Evolutionary conservation across 306 rosid species (phyloP).

Genomic region (Cicer chorassanicum): DNA sequence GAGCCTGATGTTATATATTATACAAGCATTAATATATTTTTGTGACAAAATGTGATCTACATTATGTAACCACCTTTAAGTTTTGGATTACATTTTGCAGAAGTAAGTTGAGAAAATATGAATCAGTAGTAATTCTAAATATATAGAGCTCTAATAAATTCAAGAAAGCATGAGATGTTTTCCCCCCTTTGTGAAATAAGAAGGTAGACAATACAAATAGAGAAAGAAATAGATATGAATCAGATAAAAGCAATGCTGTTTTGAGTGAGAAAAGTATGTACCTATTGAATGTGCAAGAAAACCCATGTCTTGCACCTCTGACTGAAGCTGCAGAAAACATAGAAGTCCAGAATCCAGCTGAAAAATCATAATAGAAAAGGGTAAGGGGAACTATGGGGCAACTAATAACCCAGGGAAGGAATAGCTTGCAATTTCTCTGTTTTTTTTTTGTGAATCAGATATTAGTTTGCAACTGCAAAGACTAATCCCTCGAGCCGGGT

Average conservation of each 20-base stretch:
- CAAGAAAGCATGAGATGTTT: neutral
- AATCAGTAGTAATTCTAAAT: constrained; percentile 8
- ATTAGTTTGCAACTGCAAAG: too few relatives aligned
- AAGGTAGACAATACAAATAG: constrained; percentile 10
- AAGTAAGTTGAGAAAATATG: constrained; percentile 1
- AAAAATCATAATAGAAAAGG: constrained; percentile 13
- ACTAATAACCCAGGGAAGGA: too few relatives aligned
- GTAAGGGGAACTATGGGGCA: neutral
- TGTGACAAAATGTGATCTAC: neutral
- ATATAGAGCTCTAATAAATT: neutral
- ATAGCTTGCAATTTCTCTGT: too few relatives aligned
- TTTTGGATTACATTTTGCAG: constrained; percentile 1
- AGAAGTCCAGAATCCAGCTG: constrained; percentile 42
- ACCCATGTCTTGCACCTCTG: constrained; percentile 40
- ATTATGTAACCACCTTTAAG: neutral
- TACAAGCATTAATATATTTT: neutral
- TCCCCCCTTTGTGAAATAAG: neutral
- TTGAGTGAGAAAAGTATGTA: constrained; percentile 14
- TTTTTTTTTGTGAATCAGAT: too few relatives aligned
- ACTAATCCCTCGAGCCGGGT: too few relatives aligned
- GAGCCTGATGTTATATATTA: constrained; percentile 1
- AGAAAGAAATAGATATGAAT: constrained; percentile 14
- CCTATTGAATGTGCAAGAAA: constrained; percentile 45
- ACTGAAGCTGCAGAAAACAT: constrained; percentile 50
- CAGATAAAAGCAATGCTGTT: neutral